Base-by-base conservation (phyloP, 2,329 filamentous ascomycete genomes). In the Talaromyces sp. region DNA sequence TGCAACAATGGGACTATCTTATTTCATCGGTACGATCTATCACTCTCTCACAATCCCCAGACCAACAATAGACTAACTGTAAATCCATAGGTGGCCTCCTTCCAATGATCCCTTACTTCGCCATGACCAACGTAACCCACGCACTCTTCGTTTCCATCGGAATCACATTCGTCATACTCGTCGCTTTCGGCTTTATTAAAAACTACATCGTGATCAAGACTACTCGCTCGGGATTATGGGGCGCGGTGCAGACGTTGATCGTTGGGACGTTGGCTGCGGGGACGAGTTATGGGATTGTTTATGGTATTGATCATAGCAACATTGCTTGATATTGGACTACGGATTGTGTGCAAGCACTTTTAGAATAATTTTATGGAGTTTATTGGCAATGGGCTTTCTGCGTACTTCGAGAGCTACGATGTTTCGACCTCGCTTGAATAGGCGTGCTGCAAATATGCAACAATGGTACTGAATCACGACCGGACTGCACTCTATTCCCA, bases 31-130 rank as follows among this genome's bases (percentile, higher is more conserved):
- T 68, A 63, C 37, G 47, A 31, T 39, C n/a, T 48, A 10, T 3
- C 22, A 39, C 19, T 11, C 14, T 37, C 33, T 22, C n/a, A 13
- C 2, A 7, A 62, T 24, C 7, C 27, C 5, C 7, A 8, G n/a
- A 19, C 37, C 13, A 11, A 37, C 39, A 19, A 6, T 7, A 31
- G 27, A 31, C 22, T 48, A 33, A 52, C 14, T 41, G 14, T 37
- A 24, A 11, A 37, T 31, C 27, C 27, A 14, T 39, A 69, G 68
- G 75, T 68, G 75, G 75, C 22, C 69, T 77, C 31, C 70, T 77
- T 19, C 81, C 82, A 1, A 77, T 83, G 76, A 76, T 81, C 16
- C 82, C 81, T 0, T 83, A 83, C 69, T 82, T 83, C 63, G 72
- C 72, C 19, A 73, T 78, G 65, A 67, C 73, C 39, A 67, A 78